phyloP scores from a whole-genome alignment of 805 yeast genomes.

The Cyberlindnera bimundalis region DNA sequence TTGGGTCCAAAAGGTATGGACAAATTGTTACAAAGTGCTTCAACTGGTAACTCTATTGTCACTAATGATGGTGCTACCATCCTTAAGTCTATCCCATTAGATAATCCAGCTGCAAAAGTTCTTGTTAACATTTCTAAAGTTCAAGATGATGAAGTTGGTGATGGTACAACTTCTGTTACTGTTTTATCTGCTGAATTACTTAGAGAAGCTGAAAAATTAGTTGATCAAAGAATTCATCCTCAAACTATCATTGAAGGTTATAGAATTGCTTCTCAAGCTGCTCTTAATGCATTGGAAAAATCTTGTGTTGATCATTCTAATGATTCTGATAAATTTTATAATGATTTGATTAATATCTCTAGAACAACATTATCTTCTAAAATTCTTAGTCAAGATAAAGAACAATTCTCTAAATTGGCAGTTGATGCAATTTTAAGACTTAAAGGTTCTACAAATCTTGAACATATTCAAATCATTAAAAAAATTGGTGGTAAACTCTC shows the following conservation, averaged over 20 bases:
- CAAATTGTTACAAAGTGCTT: slow-evolving; percentile 83
- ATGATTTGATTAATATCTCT: slow-evolving; percentile 83
- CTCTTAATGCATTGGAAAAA: slow-evolving; percentile 72
- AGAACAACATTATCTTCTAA: slow-evolving; percentile 92
- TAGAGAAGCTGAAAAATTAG: slow-evolving; percentile 90
- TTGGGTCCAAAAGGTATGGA: slow-evolving; percentile 99
- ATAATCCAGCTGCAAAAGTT: slow-evolving; percentile 96
- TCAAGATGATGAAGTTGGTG: slow-evolving; percentile 57
- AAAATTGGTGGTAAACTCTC: slow-evolving; percentile 89
- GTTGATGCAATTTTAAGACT: slow-evolving; percentile 91
- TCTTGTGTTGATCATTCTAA: slow-evolving; percentile 77
- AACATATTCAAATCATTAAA: slow-evolving; percentile 88
- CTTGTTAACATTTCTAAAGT: slow-evolving; percentile 92
- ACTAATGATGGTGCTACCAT: slow-evolving; percentile 99
- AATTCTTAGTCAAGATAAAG: slow-evolving; percentile 92
- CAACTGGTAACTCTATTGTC: slow-evolving; percentile 72
- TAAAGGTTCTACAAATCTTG: slow-evolving; percentile 87
- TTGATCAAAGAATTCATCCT: slow-evolving; percentile 93
- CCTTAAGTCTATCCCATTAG: slow-evolving; percentile 87
- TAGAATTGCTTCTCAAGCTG: slow-evolving; percentile 84
- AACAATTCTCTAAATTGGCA: slow-evolving; percentile 81
- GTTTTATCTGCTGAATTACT: slow-evolving; percentile 86
- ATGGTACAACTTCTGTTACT: slow-evolving; percentile 97
- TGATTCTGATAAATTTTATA: slow-evolving; percentile 62
- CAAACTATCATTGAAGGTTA: slow-evolving; percentile 96